phyloP scores from a whole-genome alignment of 1,139 yeast species.

The Kodamaea fungicola region DNA sequence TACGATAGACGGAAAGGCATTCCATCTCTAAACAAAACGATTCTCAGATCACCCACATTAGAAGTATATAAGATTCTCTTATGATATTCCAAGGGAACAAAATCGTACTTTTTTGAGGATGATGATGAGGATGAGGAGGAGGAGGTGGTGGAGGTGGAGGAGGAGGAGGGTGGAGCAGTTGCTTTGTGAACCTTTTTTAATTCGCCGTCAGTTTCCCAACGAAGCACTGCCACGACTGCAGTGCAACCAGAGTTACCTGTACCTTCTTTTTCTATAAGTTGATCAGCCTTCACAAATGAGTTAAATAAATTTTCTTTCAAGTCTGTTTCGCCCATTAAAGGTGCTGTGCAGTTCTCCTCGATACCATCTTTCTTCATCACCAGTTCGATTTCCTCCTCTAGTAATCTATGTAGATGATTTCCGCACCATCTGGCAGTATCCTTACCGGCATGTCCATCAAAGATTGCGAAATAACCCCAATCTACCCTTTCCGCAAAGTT shows the following conservation, averaged over 20 bases:
- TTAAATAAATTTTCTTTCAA: conserved; percentile 54
- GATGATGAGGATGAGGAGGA: not conserved
- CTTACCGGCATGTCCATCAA: conserved; percentile 97
- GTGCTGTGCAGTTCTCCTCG: conserved; percentile 10
- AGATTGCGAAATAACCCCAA: conserved; percentile 94
- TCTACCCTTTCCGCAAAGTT: conserved; percentile 86
- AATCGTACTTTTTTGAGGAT: conserved; percentile 33
- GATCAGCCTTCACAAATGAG: conserved; percentile 73
- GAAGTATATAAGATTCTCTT: conserved; percentile 84
- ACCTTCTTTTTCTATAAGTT: conserved; percentile 55
- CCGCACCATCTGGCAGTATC: conserved; percentile 97
- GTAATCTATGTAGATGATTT: conserved; percentile 67
- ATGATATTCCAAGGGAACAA: conserved; percentile 45
- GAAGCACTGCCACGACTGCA: conserved; percentile 87
- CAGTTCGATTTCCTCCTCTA: conserved; percentile 49
- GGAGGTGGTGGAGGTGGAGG: not conserved
- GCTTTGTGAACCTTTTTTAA: conserved; percentile 15
- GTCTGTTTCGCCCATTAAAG: conserved; percentile 14
- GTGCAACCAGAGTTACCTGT: conserved; percentile 84
- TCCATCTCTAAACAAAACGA: conserved; percentile 72
- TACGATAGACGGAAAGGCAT: conserved; percentile 76
- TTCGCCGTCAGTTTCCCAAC: conserved; percentile 67
- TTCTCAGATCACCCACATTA: conserved; percentile 91
- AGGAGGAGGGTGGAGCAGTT: not conserved
- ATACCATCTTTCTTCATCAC: conserved; percentile 4